These are phyloP conservation scores for Polytolypa hystricis DNA, from an alignment of 2,329 filamentous ascomycete genomes.

Conservation along the genomic window DNA sequence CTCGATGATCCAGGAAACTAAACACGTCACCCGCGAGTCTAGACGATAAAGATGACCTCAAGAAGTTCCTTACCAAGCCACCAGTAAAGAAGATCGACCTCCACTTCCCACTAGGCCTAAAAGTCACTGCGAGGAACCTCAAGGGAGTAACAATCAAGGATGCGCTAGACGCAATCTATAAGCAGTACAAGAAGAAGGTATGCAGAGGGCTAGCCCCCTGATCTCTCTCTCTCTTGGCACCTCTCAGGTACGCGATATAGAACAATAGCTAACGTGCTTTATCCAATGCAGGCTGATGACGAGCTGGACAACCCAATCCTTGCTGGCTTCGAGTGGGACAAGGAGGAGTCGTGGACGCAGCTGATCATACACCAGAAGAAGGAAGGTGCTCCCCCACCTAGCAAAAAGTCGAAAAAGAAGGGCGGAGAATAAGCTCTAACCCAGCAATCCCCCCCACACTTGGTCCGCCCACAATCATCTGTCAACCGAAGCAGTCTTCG, in stretches of 20 bases:
- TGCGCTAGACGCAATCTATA: conserved; percentile 87
- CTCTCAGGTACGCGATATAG: background rate
- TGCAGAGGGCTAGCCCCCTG: conserved; percentile 21
- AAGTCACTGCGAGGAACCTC: conserved; percentile 80
- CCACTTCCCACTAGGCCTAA: conserved; percentile 76
- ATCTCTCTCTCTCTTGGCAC: conserved; percentile 1
- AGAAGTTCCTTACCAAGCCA: conserved; percentile 67
- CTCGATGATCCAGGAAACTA: conserved; percentile 60
- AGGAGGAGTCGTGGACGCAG: conserved; percentile 78
- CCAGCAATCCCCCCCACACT: background rate
- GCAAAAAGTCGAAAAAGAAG: conserved; percentile 56
- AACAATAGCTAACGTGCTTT: conserved; percentile 11
- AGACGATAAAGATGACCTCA: conserved; percentile 75
- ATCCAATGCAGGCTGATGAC: conserved; percentile 60
- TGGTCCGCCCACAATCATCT: too few species aligned
- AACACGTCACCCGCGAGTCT: conserved; percentile 70
- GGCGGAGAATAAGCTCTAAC: conserved; percentile 20
- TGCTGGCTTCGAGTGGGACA: conserved; percentile 92
- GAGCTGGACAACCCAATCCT: conserved; percentile 81
- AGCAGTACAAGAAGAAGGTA: conserved; percentile 94
- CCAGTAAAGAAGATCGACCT: conserved; percentile 91
- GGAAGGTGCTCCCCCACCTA: conserved; percentile 45
- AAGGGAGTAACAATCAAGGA: conserved; percentile 97
- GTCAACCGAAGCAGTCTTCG: too few species aligned
- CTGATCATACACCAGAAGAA: conserved; percentile 78